Evolutionary conservation across 192 early-diverging fungal genomes (phyloP), one percentile per base, ranked within the genome.

Genomic region (Gonapodya sp.): DNA sequence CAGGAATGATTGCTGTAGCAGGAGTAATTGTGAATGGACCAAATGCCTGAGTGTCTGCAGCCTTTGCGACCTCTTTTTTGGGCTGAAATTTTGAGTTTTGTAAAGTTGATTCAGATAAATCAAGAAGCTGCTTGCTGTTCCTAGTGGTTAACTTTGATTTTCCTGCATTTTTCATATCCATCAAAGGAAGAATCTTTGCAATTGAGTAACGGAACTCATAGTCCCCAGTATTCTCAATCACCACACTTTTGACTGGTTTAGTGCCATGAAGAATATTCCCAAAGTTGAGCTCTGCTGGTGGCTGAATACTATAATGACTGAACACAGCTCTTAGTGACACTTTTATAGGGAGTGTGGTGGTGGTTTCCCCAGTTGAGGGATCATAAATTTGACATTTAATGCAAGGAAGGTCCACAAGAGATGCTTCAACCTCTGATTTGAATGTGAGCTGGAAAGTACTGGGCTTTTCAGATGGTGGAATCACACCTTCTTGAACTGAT

Each of bases 141-240:
- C 46, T 64, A 16, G 46, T 16, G 8, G 46, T 16, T 16, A 64
- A 8, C 24, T 84, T 34, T 1, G 82, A 73, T 78, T 90, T 90
- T 33, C 83, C 83, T 2, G 81, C 85, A 31, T 35, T 16, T 33
- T 87, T 84, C 18, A 36, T 79, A 0, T 91, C 87, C 14, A 73
- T 78, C 0, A 81, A 36, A 36, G 83, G 84, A 33, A 89, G 79
- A 14, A 88, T 73, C 79, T 89, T 91, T 84, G 85, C 88, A 34
- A 92, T 87, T 16, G 86, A 87, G 82, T 85, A 92, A 37, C 85
- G 82, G 82, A 92, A 92, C 73, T 92, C 91, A 84, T 91, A 92
- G 75, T 92, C 91, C 34, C 91, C 91, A 36, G 81, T 78, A 80
- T 92, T 92, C 79, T 92, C 91, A 64, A 92, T 85, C 8, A 86